Percentiles rank a stretch among this genome's conserved stretches.
phyloP scores from a whole-genome alignment of 2,329 filamentous ascomycete genomes.

The Trichoderma semiorbis region DNA sequence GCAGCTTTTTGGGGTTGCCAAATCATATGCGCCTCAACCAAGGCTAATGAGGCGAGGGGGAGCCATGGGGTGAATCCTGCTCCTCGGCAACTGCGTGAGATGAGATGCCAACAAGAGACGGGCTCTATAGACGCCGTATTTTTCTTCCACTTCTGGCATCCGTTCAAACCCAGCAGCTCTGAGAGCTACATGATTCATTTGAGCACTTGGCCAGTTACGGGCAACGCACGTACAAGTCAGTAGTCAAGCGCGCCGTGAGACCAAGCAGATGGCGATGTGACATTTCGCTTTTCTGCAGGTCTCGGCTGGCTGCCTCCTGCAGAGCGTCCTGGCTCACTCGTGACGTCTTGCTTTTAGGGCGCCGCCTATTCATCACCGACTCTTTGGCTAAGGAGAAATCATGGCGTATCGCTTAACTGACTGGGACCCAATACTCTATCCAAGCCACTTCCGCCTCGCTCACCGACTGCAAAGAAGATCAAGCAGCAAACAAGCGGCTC shows the following conservation, averaged over 20 bases:
- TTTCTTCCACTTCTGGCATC: background rate
- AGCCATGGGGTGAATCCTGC: background rate
- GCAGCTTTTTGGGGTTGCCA: background rate
- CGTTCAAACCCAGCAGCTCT: background rate
- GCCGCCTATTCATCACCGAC: background rate
- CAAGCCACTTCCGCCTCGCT: background rate
- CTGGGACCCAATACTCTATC: background rate
- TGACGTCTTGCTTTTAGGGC: background rate
- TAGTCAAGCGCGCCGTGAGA: background rate
- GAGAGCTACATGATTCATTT: background rate
- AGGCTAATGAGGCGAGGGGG: background rate
- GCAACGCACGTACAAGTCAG: background rate
- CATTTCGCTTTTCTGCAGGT: constrained; percentile 2
- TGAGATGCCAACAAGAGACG: background rate
- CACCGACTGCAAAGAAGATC: background rate
- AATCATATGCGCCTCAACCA: background rate
- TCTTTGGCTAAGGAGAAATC: background rate
- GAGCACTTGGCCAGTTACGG: background rate
- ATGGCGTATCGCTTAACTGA: background rate
- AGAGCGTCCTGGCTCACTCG: background rate
- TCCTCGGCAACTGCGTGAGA: background rate
- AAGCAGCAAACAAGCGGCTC: background rate
- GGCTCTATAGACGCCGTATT: background rate
- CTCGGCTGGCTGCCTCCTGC: background rate
- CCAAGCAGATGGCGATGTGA: background rate